Evolutionary conservation across 2,329 filamentous ascomycete species (phyloP).

Genomic region (Alternaria hordeiaustralica): DNA sequence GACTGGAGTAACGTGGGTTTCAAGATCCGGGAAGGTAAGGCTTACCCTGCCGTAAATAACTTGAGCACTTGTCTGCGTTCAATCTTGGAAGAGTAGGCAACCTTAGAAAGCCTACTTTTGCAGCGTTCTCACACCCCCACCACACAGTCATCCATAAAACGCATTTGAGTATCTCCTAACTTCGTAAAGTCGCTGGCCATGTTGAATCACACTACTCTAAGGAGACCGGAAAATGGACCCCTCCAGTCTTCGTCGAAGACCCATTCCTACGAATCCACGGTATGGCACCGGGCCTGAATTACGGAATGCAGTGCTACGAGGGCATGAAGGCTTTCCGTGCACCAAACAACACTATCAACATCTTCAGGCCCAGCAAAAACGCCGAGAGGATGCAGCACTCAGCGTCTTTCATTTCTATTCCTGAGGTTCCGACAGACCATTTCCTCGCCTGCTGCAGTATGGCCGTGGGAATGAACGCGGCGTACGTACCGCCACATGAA

Average conservation of each 20-base stretch:
- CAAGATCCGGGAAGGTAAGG: slow-evolving; percentile 82
- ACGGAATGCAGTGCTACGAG: slow-evolving; percentile 95
- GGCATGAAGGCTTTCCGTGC: slow-evolving; percentile 95
- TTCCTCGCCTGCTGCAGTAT: slow-evolving; percentile 80
- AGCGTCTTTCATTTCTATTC: slow-evolving; percentile 82
- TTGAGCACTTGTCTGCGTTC: not conserved
- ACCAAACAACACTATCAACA: slow-evolving; percentile 74
- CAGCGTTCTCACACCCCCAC: not conserved
- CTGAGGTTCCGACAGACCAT: slow-evolving; percentile 74
- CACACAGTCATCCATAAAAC: not conserved
- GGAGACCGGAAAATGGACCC: slow-evolving; percentile 76
- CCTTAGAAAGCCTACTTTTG: not conserved
- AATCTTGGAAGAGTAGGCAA: not conserved
- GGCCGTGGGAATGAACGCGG: slow-evolving; percentile 87
- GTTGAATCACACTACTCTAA: slow-evolving; percentile 85
- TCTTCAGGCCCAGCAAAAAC: slow-evolving; percentile 90
- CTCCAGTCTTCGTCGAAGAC: slow-evolving; percentile 79
- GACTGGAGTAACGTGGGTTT: slow-evolving; percentile 96
- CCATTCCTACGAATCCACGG: slow-evolving; percentile 90
- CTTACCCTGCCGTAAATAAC: not conserved
- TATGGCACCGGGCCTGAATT: slow-evolving; percentile 95
- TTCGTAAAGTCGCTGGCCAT: slow-evolving; percentile 80
- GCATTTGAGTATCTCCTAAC: slow-evolving; percentile 9
- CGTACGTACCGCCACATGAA: slow-evolving; percentile 86
- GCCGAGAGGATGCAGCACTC: slow-evolving; percentile 84